These are phyloP conservation scores for Calonectria pauciramosa DNA, from an alignment of 2,329 filamentous ascomycete species.

Conservation along the genomic window DNA sequence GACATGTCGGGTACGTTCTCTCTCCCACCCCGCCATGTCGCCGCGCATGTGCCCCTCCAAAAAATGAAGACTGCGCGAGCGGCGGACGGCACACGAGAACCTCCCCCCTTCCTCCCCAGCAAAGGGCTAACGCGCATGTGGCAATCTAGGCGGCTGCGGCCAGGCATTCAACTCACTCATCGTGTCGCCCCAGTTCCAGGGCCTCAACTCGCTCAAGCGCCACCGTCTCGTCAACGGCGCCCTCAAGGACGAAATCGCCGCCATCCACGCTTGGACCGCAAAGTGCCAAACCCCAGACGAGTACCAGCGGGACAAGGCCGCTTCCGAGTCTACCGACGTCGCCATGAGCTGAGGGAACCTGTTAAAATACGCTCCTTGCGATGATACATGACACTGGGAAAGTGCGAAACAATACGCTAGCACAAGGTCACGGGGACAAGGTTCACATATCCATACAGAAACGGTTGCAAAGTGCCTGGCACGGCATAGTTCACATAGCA, in stretches of 20 bases:
- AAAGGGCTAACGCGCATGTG: neutral
- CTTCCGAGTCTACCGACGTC: constrained; percentile 26
- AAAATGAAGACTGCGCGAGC: neutral
- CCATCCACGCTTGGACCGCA: constrained; percentile 94
- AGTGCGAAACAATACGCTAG: too few species aligned
- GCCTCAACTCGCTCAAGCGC: constrained; percentile 83
- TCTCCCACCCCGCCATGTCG: constrained; percentile 21
- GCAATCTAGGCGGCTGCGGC: constrained; percentile 68
- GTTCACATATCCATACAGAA: constrained; percentile 29
- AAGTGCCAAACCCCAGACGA: constrained; percentile 94
- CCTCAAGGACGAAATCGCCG: constrained; percentile 88
- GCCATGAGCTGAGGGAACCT: constrained; percentile 21
- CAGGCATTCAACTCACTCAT: constrained; percentile 72
- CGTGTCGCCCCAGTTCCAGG: constrained; percentile 76
- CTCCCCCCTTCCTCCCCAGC: neutral
- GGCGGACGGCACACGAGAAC: neutral
- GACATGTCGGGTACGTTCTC: constrained; percentile 85
- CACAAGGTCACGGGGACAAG: neutral
- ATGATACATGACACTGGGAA: neutral
- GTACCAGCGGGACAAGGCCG: constrained; percentile 76
- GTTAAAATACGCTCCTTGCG: neutral
- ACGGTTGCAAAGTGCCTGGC: constrained; percentile 20
- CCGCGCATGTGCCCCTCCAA: constrained; percentile 5
- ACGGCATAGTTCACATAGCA: constrained; percentile 35
- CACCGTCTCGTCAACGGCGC: constrained; percentile 88